Conservation (phyloP, 495 filamentous ascomycete species). For the Halenospora varia region DNA sequence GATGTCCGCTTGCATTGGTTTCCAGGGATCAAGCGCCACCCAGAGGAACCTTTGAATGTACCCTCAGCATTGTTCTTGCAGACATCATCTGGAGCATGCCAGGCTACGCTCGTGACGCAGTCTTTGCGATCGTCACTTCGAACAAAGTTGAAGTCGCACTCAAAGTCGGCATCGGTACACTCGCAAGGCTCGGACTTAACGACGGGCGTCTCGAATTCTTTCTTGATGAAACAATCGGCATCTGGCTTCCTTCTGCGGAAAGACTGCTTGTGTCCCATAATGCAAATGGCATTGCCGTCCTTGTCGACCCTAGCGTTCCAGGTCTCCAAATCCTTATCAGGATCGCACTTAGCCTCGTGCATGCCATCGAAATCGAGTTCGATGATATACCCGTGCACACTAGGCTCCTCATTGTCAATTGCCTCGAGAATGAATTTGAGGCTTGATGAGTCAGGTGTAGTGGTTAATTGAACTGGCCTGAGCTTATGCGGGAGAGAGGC, state of each 20-base stretch:
- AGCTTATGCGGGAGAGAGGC: conserved; percentile 59
- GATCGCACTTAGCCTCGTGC: conserved; percentile 78
- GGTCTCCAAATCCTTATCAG: conserved; percentile 73
- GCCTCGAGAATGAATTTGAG: conserved; percentile 80
- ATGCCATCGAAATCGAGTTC: conserved; percentile 78
- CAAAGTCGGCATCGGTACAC: conserved; percentile 79
- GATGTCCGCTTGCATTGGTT: conserved; percentile 67
- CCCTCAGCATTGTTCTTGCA: conserved; percentile 62
- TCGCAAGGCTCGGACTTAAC: conserved; percentile 66
- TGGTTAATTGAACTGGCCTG: conserved; percentile 67
- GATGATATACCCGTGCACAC: conserved; percentile 51
- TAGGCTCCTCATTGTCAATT: conserved; percentile 40
- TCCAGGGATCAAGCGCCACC: conserved; percentile 88
- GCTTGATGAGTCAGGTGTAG: conserved; percentile 84
- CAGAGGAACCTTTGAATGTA: conserved; percentile 78
- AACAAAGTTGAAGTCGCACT: conserved; percentile 90
- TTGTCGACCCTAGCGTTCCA: conserved; percentile 83
- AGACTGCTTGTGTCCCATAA: conserved; percentile 92
- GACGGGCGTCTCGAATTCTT: conserved; percentile 72
- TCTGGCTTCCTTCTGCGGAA: conserved; percentile 79
- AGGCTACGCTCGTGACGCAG: conserved; percentile 49
- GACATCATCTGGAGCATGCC: conserved; percentile 49
- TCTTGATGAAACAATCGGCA: conserved; percentile 81
- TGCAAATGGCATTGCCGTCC: conserved; percentile 73
- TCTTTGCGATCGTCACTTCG: conserved; percentile 47